A percentile compares a stretch with the other conserved stretches of the same genome.
phyloP scores from a whole-genome alignment of 495 filamentous ascomycete species.

The Bacidia rubella region DNA sequence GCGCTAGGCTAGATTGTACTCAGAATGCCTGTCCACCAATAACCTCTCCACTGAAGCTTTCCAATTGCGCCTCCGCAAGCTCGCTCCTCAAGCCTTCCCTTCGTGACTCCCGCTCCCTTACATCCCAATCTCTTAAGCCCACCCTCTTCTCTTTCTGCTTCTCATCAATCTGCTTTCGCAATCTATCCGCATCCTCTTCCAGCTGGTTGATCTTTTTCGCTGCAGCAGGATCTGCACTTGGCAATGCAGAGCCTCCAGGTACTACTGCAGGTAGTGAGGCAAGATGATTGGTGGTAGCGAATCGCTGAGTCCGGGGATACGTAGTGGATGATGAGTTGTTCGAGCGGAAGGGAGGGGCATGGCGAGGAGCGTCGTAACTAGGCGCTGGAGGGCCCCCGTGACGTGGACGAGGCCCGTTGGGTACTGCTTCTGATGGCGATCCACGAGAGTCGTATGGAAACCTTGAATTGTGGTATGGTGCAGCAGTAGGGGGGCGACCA shows the following conservation, averaged over 20 bases:
- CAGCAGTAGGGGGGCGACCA: slow-evolving; percentile 16
- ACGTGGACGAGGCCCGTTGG: slow-evolving; percentile 30
- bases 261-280: slow-evolving; percentile 36
- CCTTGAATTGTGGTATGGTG: slow-evolving; percentile 13
- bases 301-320: slow-evolving; percentile 38
- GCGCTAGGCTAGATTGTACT: too few species aligned
- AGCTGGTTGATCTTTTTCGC: slow-evolving; percentile 39
- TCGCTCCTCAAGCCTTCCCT: slow-evolving; percentile 46
- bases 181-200: slow-evolving; percentile 39
- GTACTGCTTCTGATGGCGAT: slow-evolving; percentile 21
- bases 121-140: slow-evolving; percentile 45
- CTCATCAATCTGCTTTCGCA: slow-evolving; percentile 41
- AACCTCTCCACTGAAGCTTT: slow-evolving; percentile 42
- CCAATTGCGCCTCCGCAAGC: slow-evolving; percentile 47
- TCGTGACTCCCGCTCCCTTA: slow-evolving; percentile 42
- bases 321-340: slow-evolving; percentile 34
- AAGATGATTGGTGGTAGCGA: slow-evolving; percentile 34
- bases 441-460: slow-evolving; percentile 18
- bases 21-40: slow-evolving; percentile 33
- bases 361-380: slow-evolving; percentile 16
- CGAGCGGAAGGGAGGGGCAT: slow-evolving; percentile 33
- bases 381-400: slow-evolving; percentile 14
- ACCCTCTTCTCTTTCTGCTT: slow-evolving; percentile 39
- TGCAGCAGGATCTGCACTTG: slow-evolving; percentile 25
- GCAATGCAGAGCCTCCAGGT: slow-evolving; percentile 35